Conservation (phyloP, 1,284 basidiomycete genomes). For the Kwoniella shivajii region DNA sequence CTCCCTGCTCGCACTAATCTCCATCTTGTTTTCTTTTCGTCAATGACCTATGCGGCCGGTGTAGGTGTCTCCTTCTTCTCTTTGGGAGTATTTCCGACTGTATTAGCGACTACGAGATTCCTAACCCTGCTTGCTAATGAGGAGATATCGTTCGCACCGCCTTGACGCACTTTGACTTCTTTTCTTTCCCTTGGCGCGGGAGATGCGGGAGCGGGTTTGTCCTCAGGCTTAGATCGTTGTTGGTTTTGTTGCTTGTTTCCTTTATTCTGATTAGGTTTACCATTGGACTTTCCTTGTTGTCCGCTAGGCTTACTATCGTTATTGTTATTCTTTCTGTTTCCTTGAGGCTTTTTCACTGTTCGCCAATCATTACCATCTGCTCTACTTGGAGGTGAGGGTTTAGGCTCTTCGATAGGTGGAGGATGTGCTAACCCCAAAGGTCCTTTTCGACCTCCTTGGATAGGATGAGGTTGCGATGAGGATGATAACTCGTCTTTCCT, state of each 20-base stretch:
- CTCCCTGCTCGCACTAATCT: background rate
- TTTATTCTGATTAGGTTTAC: background rate
- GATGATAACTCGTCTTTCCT: conserved; percentile 8
- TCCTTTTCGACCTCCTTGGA: conserved; percentile 40
- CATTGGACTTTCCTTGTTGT: background rate
- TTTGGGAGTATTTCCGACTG: conserved; percentile 5
- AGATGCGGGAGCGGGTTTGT: background rate
- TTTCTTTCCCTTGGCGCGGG: conserved; percentile 27
- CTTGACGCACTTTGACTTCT: conserved; percentile 37
- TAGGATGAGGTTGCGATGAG: conserved; percentile 34
- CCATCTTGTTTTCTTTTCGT: background rate
- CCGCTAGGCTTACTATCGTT: background rate
- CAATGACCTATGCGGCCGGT: background rate
- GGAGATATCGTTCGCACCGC: conserved; percentile 30
- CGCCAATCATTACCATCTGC: conserved; percentile 14
- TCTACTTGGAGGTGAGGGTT: background rate
- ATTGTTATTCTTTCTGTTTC: background rate
- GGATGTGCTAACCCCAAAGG: conserved; percentile 42
- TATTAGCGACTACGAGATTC: conserved; percentile 37
- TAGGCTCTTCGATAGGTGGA: conserved; percentile 27
- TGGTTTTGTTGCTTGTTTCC: background rate
- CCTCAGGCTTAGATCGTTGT: background rate
- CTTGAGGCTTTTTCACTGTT: background rate
- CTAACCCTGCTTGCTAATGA: conserved; percentile 34
- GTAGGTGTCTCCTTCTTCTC: conserved; percentile 4